Evolutionary conservation across 2,329 filamentous ascomycete species (phyloP), one percentile per base, ranked within the genome.

Genomic region (Aspergillus sp.): DNA sequence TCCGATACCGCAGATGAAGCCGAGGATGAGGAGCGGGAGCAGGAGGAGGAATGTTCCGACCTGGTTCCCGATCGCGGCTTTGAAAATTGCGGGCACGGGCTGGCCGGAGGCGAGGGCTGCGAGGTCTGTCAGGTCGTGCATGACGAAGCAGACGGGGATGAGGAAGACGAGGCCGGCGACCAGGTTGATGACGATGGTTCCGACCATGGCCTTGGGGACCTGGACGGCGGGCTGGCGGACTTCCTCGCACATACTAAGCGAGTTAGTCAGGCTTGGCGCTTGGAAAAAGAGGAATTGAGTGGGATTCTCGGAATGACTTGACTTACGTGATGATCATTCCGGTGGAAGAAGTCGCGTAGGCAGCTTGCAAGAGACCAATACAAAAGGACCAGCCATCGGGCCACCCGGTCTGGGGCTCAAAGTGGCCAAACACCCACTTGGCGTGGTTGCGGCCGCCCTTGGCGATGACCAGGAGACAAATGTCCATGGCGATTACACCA

Each of bases 21-120:
- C 90, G 28, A 93, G 82, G 66, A 94, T 87, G 3, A 93, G 79
- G 9, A 61, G 45, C 4, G 54, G 54, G 75, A 93, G 90, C 15
- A 93, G 82, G 5, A 93, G 81, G 0, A 88, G 89, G 67, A 94
- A 92, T 0, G 91, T 91, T 25, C 90, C 91, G 7, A 81, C 87
- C 0, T 88, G 83, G 28, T 88, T 91, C 1, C 90, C 90, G 0
- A 91, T 93, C 11, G 88, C 90, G 0, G 81, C 87, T 77, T 91
- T 91, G 83, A 93, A 93, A 43, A 93, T 80, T 3, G 89, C 80
- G 13, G 89, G 90, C 63, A 94, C 90, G 1, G 91, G 91, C 70
- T 93, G 91, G 11, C 88, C 89, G 69, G 87, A 91, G 28, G 89
- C 84, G 17, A 90, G 88, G 2, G 77, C 74, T 25, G 91, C 85